Percentiles rank a stretch among this genome's conserved stretches.
Evolutionary conservation across 1,284 basidiomycete species (phyloP).

Genomic region (Fomitopsis pinicola): DNA sequence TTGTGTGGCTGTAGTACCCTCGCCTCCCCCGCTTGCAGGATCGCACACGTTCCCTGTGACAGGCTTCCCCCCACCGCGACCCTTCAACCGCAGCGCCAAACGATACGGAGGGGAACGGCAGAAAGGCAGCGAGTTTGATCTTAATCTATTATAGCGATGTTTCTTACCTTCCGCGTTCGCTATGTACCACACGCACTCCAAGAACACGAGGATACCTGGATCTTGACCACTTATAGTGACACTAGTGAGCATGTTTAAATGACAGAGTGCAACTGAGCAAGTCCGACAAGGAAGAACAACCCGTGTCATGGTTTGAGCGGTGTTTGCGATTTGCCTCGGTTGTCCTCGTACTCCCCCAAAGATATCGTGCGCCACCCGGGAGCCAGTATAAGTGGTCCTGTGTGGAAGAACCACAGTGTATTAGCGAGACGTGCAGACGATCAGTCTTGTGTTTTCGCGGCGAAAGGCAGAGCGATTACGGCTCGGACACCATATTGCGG

Average conservation of each 20-base stretch:
- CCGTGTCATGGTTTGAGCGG: too few relatives aligned
- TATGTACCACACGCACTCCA: not conserved
- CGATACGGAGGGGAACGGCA: conserved; percentile 60
- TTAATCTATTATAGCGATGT: conserved; percentile 39
- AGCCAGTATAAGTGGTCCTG: too few relatives aligned
- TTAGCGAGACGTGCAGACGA: too few relatives aligned
- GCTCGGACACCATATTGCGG: too few relatives aligned
- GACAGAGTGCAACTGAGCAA: too few relatives aligned
- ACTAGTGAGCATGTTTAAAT: too few relatives aligned
- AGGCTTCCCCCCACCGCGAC: conserved; percentile 74
- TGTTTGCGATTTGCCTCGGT: too few relatives aligned
- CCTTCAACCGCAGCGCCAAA: conserved; percentile 45
- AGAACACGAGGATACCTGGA: not conserved
- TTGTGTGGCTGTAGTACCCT: conserved; percentile 48
- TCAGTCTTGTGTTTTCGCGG: too few relatives aligned
- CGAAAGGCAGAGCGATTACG: too few relatives aligned
- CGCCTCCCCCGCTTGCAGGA: conserved; percentile 68
- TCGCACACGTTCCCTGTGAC: conserved; percentile 64
- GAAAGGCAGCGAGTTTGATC: conserved; percentile 66
- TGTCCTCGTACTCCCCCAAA: too few relatives aligned
- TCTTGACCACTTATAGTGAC: not conserved
- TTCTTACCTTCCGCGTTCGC: not conserved
- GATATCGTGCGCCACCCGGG: too few relatives aligned
- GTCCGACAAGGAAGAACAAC: not conserved
- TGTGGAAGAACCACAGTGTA: too few relatives aligned